Base-by-base conservation (phyloP, 441 rosid species). In the Syzygium malaccense region DNA sequence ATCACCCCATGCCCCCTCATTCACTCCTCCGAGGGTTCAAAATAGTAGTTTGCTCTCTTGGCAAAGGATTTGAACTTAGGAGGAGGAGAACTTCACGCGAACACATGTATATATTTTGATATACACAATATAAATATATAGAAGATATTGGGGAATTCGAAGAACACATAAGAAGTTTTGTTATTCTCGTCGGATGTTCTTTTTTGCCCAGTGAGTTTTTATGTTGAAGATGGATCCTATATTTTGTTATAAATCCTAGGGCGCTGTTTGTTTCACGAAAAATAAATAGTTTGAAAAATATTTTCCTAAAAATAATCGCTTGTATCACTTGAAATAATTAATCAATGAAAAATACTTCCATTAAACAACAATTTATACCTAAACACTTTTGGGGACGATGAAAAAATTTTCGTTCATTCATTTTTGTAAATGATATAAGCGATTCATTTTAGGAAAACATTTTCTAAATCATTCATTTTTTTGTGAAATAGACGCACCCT, bases 31-130 rank as follows among this genome's bases (percentile, higher is more conserved):
- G 15, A 37, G 49, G 26, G 17, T 37, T 49, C 49, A 71, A 71
- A 58, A 12, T 11, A 71, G 45, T 37, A 10, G 9, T 37, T 37
- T 20, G 15, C 80, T 37, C 80, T 37, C 28, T 37, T 20, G 80
- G 49, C 80, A 2, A 37, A 20, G 26, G 48, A 33, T 37, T 20
- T 3, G n/a, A 13, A 37, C 9, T 37, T 33, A 71, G 17, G 12
- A 18, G 79, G 25, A 68, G 45, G 26, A 68, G 26, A 28, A 68
- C 41, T 68, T 32, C 79, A 18, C 26, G 20, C 26, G 4, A 32
- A 32, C 45, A 8, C 1, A 2, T 2, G 25, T 18, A 4, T 17
- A 1, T 28, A 1, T 28, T 0, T n/a, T 54, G 56, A 54, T 54
- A 54, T 54, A 17, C 18, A 55, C 23, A 17, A 55, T 55, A 17